Evolutionary conservation across 106 monocot species (phyloP).

Genomic region (Ottelia alismoides): DNA sequence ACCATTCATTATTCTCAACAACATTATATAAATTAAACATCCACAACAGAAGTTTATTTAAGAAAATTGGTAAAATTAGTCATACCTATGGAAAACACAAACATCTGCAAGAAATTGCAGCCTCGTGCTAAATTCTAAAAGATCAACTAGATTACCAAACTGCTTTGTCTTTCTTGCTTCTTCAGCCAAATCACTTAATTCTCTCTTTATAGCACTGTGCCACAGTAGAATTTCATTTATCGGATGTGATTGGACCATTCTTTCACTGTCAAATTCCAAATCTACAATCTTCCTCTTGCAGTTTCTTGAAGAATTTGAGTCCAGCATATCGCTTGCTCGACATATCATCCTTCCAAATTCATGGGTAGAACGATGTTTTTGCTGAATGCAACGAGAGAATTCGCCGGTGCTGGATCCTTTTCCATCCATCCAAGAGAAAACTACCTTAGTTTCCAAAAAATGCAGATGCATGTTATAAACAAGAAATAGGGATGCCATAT

Average conservation of each 20-base stretch:
- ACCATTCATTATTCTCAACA: too few species aligned
- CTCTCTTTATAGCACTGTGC: conserved; percentile 90
- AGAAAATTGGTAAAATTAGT: too few species aligned
- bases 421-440: conserved; percentile 90
- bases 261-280: conserved; percentile 14
- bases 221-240: conserved; percentile 92
- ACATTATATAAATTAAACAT: too few species aligned
- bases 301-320: conserved; percentile 19
- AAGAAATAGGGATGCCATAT: background rate
- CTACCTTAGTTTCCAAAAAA: conserved; percentile 29
- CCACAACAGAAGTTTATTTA: too few species aligned
- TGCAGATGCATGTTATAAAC: background rate
- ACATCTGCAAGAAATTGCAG: conserved; percentile 94
- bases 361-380: too few species aligned
- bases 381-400: too few species aligned
- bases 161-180: conserved; percentile 82
- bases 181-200: conserved; percentile 73
- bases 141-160: conserved; percentile 64
- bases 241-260: conserved; percentile 30
- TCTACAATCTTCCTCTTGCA: conserved; percentile 62
- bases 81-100: conserved; percentile 96
- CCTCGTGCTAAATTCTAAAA: conserved; percentile 68
- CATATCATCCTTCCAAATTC: too few species aligned
- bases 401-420: conserved; percentile 25
- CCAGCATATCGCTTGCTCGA: too few species aligned